Evolutionary conservation across 352 stramenopile genomes (phyloP).

Genomic region (Lagenidium giganteum): DNA sequence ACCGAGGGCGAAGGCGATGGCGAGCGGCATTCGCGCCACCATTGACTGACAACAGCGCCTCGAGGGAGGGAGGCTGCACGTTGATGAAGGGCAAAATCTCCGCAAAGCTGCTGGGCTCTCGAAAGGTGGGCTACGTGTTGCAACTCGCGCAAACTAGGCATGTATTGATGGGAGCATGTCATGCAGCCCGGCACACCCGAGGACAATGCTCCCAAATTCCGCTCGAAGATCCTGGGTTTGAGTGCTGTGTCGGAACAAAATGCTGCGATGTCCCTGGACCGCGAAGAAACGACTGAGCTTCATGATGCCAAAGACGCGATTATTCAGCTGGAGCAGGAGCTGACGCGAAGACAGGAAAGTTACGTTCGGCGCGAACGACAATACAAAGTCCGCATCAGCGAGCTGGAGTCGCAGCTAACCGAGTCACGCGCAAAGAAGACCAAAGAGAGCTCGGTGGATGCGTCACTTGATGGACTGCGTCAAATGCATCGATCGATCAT

Average conservation of each 20-base stretch:
- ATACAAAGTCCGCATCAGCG: slow-evolving; percentile 83
- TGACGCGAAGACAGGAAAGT: slow-evolving; percentile 65
- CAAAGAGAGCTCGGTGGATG: slow-evolving; percentile 62
- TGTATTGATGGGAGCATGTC: neutral
- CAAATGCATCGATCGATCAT: slow-evolving; percentile 85
- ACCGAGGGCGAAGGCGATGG: too few species aligned
- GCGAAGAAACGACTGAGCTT: slow-evolving; percentile 21
- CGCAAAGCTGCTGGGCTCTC: too few species aligned
- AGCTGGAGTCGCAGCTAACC: slow-evolving; percentile 65
- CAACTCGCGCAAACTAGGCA: too few species aligned
- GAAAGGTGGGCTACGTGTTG: too few species aligned
- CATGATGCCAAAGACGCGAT: slow-evolving; percentile 42
- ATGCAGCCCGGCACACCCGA: slow-evolving; percentile 23
- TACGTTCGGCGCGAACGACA: slow-evolving; percentile 85
- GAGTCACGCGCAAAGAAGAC: slow-evolving; percentile 70
- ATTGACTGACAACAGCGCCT: too few species aligned
- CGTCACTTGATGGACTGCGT: slow-evolving; percentile 76
- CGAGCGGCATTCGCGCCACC: too few species aligned
- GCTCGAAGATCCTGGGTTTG: slow-evolving; percentile 45
- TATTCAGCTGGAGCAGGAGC: slow-evolving; percentile 52
- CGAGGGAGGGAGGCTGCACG: too few species aligned
- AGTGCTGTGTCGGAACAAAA: slow-evolving; percentile 41
- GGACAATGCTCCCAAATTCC: slow-evolving; percentile 38
- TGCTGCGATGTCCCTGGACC: slow-evolving; percentile 17
- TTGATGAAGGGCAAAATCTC: too few species aligned